These are phyloP conservation scores for Ascochyta viciae-villosae DNA, from an alignment of 2,329 filamentous ascomycete species.

Conservation along the genomic window DNA sequence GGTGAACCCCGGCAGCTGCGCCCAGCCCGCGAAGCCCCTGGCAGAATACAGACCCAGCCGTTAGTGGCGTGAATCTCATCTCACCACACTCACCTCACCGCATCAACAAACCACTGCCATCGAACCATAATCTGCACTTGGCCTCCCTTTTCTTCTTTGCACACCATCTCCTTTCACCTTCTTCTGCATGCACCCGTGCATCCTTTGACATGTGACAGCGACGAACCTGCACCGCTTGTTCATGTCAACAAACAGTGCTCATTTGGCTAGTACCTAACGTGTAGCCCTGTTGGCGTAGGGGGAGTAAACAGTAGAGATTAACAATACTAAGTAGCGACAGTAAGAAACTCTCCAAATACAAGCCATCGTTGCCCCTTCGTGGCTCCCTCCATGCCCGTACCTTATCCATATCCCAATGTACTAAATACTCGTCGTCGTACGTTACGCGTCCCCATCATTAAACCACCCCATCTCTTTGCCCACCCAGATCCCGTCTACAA, in stretches of 20 bases:
- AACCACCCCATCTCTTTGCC: conserved; percentile 1
- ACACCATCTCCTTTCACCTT: no score
- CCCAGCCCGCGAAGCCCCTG: conserved; percentile 11
- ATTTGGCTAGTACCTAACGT: no score
- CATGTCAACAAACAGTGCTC: no score
- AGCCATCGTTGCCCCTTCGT: not conserved
- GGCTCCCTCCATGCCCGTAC: not conserved
- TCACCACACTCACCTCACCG: conserved; percentile 37
- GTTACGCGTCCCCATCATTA: conserved; percentile 4
- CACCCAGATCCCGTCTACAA: not conserved
- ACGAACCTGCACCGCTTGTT: no score
- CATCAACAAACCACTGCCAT: conserved; percentile 3
- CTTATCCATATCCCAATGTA: not conserved
- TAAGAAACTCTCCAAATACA: not conserved
- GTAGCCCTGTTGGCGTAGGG: not conserved
- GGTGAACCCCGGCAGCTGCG: conserved; percentile 30
- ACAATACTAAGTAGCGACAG: conserved; percentile 8
- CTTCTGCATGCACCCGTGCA: no score
- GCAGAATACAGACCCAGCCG: conserved; percentile 4
- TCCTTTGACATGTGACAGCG: not conserved
- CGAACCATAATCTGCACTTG: conserved; percentile 25
- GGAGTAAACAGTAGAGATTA: conserved; percentile 4
- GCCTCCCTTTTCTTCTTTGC: not conserved
- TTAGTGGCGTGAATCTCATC: conserved; percentile 43
- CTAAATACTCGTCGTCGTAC: not conserved